Evolutionary conservation across 768 basidiomycete genomes (phyloP).

Genomic region (Dacryopinax spathularia): DNA sequence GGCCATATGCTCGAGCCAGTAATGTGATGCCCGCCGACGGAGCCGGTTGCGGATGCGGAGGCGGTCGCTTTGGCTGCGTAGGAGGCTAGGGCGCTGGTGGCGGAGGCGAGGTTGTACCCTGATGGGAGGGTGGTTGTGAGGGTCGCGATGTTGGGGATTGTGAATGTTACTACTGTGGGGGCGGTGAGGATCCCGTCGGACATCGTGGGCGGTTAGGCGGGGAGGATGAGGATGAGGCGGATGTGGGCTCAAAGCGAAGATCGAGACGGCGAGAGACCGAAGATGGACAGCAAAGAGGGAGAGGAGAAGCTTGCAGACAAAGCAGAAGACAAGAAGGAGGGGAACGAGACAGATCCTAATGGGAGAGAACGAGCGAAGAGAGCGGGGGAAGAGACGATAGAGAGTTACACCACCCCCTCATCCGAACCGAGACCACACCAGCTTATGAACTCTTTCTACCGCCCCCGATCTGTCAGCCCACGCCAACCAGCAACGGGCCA

Average conservation of each 20-base stretch:
- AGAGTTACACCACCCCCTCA: too few relatives aligned
- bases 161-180: not conserved
- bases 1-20: not conserved
- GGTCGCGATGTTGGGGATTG: not conserved
- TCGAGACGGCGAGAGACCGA: not conserved
- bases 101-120: not conserved
- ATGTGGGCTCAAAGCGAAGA: not conserved
- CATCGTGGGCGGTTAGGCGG: not conserved
- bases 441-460: too few relatives aligned
- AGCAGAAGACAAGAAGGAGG: too few relatives aligned
- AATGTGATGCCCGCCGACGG: not conserved
- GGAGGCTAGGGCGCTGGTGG: not conserved
- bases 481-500: too few relatives aligned
- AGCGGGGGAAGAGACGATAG: too few relatives aligned
- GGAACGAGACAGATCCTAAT: too few relatives aligned
- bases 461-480: too few relatives aligned
- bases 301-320: too few relatives aligned
- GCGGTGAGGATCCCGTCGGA: not conserved
- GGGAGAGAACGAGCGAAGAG: too few relatives aligned
- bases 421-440: too few relatives aligned
- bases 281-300: too few relatives aligned
- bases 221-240: not conserved
- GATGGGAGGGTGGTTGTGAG: not conserved
- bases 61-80: not conserved
- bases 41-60: not conserved